Conservation (phyloP, 148 eudicot species). For the Chenopodium album region DNA sequence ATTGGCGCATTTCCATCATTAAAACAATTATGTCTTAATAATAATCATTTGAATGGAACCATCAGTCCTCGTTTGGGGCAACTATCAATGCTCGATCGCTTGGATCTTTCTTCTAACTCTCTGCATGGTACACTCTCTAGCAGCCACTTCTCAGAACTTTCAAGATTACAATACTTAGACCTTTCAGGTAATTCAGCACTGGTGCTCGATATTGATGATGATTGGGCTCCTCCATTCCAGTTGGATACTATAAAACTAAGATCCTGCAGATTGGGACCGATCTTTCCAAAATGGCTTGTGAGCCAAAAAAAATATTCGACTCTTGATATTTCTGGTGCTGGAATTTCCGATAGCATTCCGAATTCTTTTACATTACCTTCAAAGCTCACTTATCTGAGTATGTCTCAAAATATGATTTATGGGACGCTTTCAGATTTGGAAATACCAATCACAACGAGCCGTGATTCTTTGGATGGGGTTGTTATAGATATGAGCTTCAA, state of each 20-base stretch:
- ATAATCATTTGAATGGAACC: no score
- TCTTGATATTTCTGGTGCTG: not conserved
- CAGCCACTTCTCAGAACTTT: not conserved
- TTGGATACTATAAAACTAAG: not conserved
- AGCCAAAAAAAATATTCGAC: not conserved
- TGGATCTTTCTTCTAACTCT: not conserved
- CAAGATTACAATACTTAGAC: conserved; percentile 10
- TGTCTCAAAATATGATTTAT: not conserved
- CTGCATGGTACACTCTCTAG: not conserved
- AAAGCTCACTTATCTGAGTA: not conserved
- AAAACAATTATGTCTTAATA: no score
- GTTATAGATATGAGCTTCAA: no score
- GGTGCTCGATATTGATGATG: not conserved
- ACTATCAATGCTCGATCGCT: not conserved
- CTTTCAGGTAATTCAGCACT: not conserved
- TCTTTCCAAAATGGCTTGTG: conserved; percentile 1
- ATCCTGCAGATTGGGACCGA: conserved; percentile 12
- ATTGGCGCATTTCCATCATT: no score
- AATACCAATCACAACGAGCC: not conserved
- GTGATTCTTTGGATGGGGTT: no score
- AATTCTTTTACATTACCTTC: not conserved
- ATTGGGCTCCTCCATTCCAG: not conserved
- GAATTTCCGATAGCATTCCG: conserved; percentile 12
- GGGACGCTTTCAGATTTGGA: not conserved
- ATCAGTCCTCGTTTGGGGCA: no score